A percentile compares a stretch with the other conserved stretches of the same genome.
Evolutionary conservation across 2,329 filamentous ascomycete genomes (phyloP).

Genomic region (Paecilomyces niveus): DNA sequence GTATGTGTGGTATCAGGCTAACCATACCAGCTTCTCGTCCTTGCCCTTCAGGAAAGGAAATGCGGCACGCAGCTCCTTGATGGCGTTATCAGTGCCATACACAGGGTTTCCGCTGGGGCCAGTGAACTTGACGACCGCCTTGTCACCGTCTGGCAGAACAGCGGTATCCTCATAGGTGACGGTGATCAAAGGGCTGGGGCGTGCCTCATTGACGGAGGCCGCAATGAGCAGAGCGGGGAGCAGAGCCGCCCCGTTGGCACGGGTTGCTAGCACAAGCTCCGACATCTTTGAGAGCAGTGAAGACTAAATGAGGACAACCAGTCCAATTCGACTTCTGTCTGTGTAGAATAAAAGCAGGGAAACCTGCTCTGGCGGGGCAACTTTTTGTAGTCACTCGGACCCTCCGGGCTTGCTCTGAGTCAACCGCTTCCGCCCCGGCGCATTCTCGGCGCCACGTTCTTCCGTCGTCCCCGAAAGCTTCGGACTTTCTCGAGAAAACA

Average conservation of each 20-base stretch:
- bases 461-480: slow-evolving; percentile 20
- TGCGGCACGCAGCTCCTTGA: slow-evolving; percentile 25
- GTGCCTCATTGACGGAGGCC: slow-evolving; percentile 32
- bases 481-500: slow-evolving; percentile 22
- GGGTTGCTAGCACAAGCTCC: slow-evolving; percentile 30
- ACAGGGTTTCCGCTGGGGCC: slow-evolving; percentile 20
- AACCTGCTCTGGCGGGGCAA: neutral
- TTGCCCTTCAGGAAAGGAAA: slow-evolving; percentile 32
- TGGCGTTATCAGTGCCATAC: slow-evolving; percentile 22
- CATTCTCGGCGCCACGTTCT: slow-evolving; percentile 17
- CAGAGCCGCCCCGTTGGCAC: slow-evolving; percentile 33
- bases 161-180: slow-evolving; percentile 33
- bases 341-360: neutral
- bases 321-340: neutral
- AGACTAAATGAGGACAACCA: slow-evolving; percentile 3
- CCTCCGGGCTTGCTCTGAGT: neutral
- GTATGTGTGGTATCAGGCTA: slow-evolving; percentile 5
- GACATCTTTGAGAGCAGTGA: slow-evolving; percentile 13
- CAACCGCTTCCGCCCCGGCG: neutral
- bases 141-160: slow-evolving; percentile 25
- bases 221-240: slow-evolving; percentile 36
- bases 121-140: slow-evolving; percentile 26
- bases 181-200: slow-evolving; percentile 25
- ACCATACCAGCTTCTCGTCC: slow-evolving; percentile 30
- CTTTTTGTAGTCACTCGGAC: neutral